These are phyloP conservation scores for Stephanocyclus meneghinianus DNA, from an alignment of 352 stramenopile species.

Conservation along the genomic window DNA sequence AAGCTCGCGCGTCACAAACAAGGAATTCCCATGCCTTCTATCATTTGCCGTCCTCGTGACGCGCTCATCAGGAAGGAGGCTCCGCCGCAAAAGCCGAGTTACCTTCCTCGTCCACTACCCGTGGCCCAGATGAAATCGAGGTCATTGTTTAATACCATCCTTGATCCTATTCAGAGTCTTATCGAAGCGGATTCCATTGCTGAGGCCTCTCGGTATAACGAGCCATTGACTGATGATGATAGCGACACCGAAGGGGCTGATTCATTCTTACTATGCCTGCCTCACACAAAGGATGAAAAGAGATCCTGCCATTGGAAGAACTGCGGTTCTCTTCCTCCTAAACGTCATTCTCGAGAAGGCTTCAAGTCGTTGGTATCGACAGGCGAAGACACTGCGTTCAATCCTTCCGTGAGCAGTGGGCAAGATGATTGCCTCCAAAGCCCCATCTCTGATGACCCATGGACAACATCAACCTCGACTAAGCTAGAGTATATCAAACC, in stretches of 20 bases:
- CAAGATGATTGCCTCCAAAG: background rate
- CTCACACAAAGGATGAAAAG: background rate
- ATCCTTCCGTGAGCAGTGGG: background rate
- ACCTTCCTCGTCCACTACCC: conserved; percentile 27
- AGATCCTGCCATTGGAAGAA: background rate
- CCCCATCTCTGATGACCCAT: conserved; percentile 1
- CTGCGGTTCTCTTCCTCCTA: background rate
- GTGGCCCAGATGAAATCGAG: conserved; percentile 17
- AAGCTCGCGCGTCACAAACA: background rate
- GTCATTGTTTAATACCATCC: conserved; percentile 27
- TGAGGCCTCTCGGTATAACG: conserved; percentile 38
- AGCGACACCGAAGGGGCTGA: conserved; percentile 34
- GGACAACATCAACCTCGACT: background rate
- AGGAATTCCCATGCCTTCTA: conserved; percentile 32
- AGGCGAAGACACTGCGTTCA: background rate
- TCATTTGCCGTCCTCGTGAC: conserved; percentile 20
- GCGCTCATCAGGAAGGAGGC: background rate
- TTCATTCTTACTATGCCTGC: conserved; percentile 28
- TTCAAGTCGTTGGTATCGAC: background rate
- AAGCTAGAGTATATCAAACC: background rate
- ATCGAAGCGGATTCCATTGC: conserved; percentile 38
- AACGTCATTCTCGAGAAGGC: background rate
- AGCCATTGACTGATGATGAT: conserved; percentile 43
- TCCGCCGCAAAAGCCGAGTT: conserved; percentile 9
- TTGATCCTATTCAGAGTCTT: conserved; percentile 30